A percentile compares a stretch with the other conserved stretches of the same genome.
Conservation (phyloP, 2,329 filamentous ascomycete species). For the Nemania serpens region DNA sequence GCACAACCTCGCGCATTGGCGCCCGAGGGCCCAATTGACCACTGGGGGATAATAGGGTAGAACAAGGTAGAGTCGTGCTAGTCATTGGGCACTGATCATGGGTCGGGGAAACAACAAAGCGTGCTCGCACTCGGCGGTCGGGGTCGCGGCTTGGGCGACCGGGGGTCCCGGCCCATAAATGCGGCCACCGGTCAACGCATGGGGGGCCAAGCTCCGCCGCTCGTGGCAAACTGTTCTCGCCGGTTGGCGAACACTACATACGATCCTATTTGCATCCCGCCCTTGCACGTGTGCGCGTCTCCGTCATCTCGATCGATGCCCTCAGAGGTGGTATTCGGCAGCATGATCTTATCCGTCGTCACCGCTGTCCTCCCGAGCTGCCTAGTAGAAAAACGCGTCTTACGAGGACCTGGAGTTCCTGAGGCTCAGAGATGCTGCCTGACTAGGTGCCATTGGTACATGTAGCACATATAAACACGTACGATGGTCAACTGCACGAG, state of each 20-base stretch:
- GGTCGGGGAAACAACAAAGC: constrained; percentile 30
- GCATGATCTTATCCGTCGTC: background rate
- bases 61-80: constrained; percentile 4
- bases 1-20: constrained; percentile 29
- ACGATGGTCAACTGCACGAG: too few species aligned
- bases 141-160: constrained; percentile 32
- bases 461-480: too few species aligned
- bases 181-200: constrained; percentile 29
- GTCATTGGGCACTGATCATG: constrained; percentile 40
- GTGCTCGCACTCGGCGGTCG: constrained; percentile 28
- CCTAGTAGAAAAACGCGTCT: background rate
- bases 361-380: background rate
- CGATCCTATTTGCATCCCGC: constrained; percentile 4
- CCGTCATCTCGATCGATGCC: constrained; percentile 10
- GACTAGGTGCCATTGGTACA: too few species aligned
- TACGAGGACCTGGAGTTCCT: constrained; percentile 7
- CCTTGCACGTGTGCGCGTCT: constrained; percentile 1
- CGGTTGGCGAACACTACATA: constrained; percentile 15
- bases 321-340: constrained; percentile 2
- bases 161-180: constrained; percentile 24
- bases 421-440: too few species aligned
- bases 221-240: constrained; percentile 15
- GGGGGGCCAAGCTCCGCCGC: constrained; percentile 36
- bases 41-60: constrained; percentile 25
- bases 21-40: constrained; percentile 31